phyloP scores from a whole-genome alignment of 106 monocot species.

The Dactylorhiza incarnata region DNA sequence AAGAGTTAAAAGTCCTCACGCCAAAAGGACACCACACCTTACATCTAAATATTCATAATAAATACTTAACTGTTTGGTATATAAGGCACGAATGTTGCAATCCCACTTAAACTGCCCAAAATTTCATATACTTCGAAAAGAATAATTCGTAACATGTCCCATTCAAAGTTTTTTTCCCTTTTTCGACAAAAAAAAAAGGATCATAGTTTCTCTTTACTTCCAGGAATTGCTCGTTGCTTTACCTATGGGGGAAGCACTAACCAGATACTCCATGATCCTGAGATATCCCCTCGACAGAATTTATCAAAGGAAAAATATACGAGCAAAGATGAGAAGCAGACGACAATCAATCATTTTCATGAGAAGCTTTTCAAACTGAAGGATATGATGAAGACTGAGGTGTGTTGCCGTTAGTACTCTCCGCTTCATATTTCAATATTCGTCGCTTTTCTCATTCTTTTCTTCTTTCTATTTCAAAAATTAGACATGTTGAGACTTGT shows the following conservation, averaged over 20 bases:
- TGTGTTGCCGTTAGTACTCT: conserved; percentile 4
- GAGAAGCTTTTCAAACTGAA: conserved; percentile 96
- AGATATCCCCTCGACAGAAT: conserved; percentile 44
- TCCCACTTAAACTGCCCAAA: too few species aligned
- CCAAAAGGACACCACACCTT: too few species aligned
- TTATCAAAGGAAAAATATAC: conserved; percentile 74
- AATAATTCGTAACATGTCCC: background rate
- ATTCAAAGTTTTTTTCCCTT: background rate
- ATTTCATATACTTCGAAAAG: background rate
- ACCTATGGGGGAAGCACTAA: conserved; percentile 87
- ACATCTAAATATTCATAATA: too few species aligned
- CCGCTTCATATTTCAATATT: background rate
- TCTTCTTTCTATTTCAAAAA: too few species aligned
- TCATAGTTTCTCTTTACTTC: background rate
- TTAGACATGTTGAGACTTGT: too few species aligned
- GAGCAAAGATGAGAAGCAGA: conserved; percentile 70
- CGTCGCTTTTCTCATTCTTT: background rate
- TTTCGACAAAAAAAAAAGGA: background rate
- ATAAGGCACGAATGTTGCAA: too few species aligned
- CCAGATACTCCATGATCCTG: conserved; percentile 59
- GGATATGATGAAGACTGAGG: conserved; percentile 97
- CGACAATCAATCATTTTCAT: conserved; percentile 88
- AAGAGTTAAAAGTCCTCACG: too few species aligned
- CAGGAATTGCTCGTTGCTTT: conserved; percentile 96
- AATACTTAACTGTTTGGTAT: too few species aligned